phyloP scores from a whole-genome alignment of 441 rosid genomes.

The Gossypium davidsonii region DNA sequence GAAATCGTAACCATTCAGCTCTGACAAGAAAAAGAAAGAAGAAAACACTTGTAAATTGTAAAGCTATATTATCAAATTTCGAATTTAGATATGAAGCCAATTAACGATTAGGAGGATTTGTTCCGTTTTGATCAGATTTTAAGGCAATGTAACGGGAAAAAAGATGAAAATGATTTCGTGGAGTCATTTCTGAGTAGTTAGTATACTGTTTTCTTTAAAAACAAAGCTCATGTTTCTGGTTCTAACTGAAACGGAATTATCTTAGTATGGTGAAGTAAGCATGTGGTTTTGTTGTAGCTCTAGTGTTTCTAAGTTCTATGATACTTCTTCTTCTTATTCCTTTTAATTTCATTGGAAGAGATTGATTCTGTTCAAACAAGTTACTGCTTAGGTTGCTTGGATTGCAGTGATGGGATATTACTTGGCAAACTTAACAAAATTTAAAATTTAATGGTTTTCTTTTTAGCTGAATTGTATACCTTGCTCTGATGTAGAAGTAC shows the following conservation, averaged over 20 bases:
- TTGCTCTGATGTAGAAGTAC: background rate
- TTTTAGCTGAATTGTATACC: background rate
- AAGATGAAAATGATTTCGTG: background rate
- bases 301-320: background rate
- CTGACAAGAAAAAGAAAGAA: background rate
- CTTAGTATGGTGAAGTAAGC: background rate
- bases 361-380: background rate
- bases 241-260: background rate
- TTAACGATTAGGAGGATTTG: background rate
- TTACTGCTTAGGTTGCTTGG: background rate
- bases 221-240: constrained; percentile 7
- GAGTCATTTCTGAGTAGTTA: background rate
- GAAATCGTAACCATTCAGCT: background rate
- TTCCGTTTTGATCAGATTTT: background rate
- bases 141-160: background rate
- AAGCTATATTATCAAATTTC: background rate
- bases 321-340: background rate
- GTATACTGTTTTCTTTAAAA: background rate
- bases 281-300: background rate
- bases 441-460: background rate
- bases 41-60: background rate
- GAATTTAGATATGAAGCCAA: background rate
- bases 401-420: background rate
- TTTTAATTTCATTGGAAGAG: background rate
- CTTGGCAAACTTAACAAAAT: background rate